Evolutionary conservation across 2,329 filamentous ascomycete species (phyloP).

Genomic region (Aulographum hederae): DNA sequence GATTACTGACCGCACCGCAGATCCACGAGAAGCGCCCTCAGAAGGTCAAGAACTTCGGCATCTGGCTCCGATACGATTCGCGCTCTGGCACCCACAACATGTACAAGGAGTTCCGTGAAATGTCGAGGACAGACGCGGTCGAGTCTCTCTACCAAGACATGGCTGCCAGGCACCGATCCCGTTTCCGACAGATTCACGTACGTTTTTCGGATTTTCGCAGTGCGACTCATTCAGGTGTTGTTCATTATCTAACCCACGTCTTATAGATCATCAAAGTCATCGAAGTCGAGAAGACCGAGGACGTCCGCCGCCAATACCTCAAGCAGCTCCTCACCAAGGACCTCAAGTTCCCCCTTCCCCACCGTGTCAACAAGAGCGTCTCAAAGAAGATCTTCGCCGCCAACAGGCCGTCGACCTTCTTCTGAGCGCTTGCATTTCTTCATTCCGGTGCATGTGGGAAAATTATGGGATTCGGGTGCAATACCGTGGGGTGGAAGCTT

Average conservation of each 20-base stretch:
- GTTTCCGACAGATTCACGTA: conserved; percentile 98
- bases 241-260: not conserved
- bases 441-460: too few relatives aligned
- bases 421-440: conserved; percentile 42
- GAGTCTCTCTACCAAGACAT: conserved; percentile 98
- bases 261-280: conserved; percentile 89
- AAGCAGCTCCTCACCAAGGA: conserved; percentile 91
- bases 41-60: conserved; percentile 99
- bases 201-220: conserved; percentile 23
- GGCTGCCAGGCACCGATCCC: conserved; percentile 94
- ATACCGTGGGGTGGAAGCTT: too few relatives aligned
- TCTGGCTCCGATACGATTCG: conserved; percentile 99
- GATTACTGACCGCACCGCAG: conserved; percentile 24
- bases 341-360: conserved; percentile 96
- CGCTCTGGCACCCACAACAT: conserved; percentile 99
- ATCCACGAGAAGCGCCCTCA: conserved; percentile 97
- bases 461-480: too few relatives aligned
- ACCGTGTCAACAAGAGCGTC: conserved; percentile 71
- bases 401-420: conserved; percentile 92
- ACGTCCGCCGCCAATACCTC: conserved; percentile 97
- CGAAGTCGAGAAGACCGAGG: conserved; percentile 85
- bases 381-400: conserved; percentile 86
- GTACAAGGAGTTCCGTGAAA: conserved; percentile 99
- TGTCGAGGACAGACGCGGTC: conserved; percentile 88
- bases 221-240: too few relatives aligned